Conservation (phyloP, 495 filamentous ascomycete species). For the Penicillium tannophilum region DNA sequence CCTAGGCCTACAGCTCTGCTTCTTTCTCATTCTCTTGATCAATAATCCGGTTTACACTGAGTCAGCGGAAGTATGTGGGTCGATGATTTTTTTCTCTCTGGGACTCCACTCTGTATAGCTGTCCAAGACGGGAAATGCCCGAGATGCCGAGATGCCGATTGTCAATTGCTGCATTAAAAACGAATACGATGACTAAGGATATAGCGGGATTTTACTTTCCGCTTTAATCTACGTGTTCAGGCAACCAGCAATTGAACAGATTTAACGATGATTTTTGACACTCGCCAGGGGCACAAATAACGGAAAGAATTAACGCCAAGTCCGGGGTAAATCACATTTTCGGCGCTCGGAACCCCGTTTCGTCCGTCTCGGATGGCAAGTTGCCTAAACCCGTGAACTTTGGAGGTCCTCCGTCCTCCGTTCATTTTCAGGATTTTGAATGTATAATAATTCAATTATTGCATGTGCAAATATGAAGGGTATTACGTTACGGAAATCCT, state of each 20-base stretch:
- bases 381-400: neutral
- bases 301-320: neutral
- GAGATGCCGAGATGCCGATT: conserved; percentile 27
- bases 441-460: too few relatives aligned
- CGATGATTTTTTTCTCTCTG: neutral
- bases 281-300: neutral
- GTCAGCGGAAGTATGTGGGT: neutral
- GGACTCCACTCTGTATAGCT: neutral
- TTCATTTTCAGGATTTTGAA: too few relatives aligned
- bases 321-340: neutral
- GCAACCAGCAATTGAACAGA: too few relatives aligned
- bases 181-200: neutral
- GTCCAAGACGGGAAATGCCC: conserved; percentile 11
- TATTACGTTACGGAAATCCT: too few relatives aligned
- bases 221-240: neutral
- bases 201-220: neutral
- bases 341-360: conserved; percentile 7
- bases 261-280: too few relatives aligned
- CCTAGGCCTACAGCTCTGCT: neutral
- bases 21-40: conserved; percentile 8
- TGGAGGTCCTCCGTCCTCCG: too few relatives aligned
- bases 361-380: conserved; percentile 4
- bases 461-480: too few relatives aligned
- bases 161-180: neutral
- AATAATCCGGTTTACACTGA: conserved; percentile 4